Conservation (phyloP, 2,329 filamentous ascomycete genomes). For the Elsinoe fawcettii region DNA sequence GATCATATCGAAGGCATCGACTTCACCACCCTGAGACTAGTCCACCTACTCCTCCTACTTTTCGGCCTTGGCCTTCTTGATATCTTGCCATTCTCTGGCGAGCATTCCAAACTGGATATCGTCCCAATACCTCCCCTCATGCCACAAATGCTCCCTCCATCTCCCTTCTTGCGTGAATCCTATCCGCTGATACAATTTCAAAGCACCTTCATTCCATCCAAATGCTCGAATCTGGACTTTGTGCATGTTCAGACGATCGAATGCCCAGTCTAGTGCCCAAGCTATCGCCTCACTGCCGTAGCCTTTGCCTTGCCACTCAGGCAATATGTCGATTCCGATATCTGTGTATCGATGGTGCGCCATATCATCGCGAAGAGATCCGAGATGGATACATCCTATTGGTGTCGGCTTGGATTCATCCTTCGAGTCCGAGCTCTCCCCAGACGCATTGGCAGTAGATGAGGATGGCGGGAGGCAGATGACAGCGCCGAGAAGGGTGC, state of each 20-base stretch:
- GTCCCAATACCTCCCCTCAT: conserved; percentile 34
- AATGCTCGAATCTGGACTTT: conserved; percentile 36
- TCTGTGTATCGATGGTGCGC: conserved; percentile 38
- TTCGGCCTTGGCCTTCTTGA: neutral
- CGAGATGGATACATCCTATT: conserved; percentile 28
- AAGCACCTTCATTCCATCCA: conserved; percentile 38
- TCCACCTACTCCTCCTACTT: neutral
- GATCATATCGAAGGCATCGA: too few species aligned
- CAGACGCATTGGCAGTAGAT: neutral
- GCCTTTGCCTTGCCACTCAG: conserved; percentile 32
- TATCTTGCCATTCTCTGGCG: conserved; percentile 32
- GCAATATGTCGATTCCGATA: conserved; percentile 34
- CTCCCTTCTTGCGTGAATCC: conserved; percentile 42
- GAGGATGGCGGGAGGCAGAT: conserved; percentile 29
- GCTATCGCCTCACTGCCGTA: conserved; percentile 43
- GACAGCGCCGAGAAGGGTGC: conserved; percentile 30
- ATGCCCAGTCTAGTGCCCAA: conserved; percentile 43
- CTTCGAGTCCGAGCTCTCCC: conserved; percentile 11
- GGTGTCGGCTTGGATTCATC: conserved; percentile 21
- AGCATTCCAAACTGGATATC: conserved; percentile 33
- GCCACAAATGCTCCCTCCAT: conserved; percentile 36
- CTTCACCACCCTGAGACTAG: neutral
- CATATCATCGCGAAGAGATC: neutral
- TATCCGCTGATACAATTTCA: conserved; percentile 38
- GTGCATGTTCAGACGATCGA: conserved; percentile 39